These are phyloP conservation scores for Aphanocladium album DNA, from an alignment of 2,329 filamentous ascomycete genomes.

Conservation along the genomic window DNA sequence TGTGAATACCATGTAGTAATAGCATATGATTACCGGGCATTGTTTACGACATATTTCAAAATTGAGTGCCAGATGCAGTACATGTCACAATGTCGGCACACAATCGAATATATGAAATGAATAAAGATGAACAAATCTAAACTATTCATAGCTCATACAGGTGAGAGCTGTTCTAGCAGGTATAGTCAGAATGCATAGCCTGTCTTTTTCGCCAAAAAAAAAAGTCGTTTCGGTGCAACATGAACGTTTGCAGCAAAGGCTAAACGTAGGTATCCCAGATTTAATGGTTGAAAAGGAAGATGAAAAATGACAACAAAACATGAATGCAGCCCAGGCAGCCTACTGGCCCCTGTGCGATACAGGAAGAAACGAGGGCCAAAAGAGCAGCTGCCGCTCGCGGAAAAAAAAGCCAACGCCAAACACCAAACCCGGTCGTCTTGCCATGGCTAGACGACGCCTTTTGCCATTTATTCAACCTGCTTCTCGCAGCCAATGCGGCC, in stretches of 20 bases:
- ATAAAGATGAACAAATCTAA: not conserved
- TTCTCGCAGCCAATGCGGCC: conserved; percentile 81
- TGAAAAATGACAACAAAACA: not conserved
- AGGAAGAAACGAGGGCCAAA: not conserved
- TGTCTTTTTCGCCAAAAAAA: not conserved
- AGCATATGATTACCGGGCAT: not conserved
- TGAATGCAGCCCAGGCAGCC: not conserved
- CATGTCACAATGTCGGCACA: too few species aligned
- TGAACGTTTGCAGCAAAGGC: not conserved
- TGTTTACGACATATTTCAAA: too few species aligned
- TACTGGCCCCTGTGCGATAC: not conserved
- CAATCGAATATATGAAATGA: too few species aligned
- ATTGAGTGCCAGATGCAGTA: too few species aligned
- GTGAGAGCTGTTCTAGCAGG: conserved; percentile 12
- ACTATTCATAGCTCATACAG: conserved; percentile 11
- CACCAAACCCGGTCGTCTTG: not conserved
- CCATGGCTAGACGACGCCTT: not conserved
- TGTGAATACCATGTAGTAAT: conserved; percentile 1
- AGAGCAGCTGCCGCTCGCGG: not conserved
- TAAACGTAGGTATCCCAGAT: conserved; percentile 12
- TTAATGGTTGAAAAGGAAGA: not conserved
- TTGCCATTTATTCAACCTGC: conserved; percentile 45
- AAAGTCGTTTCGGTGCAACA: not conserved
- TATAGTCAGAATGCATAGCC: conserved; percentile 9
- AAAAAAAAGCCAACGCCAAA: conserved; percentile 5